Conservation (phyloP, 2,329 filamentous ascomycete genomes). For the Aspergillus vadensis region DNA sequence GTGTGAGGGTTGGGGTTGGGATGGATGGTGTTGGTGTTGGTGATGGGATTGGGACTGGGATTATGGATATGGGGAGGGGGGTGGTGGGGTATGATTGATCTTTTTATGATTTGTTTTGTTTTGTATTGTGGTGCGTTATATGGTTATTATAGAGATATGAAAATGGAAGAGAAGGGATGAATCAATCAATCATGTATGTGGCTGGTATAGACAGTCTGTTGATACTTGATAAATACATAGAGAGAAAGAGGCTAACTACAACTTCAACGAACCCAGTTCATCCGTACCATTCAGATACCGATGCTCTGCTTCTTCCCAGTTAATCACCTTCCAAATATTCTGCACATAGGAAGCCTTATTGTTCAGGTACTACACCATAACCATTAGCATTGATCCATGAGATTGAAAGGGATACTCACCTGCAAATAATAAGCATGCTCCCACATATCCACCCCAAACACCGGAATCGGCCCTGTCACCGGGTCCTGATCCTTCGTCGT, state of each 20-base stretch:
- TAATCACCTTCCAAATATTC: conserved; percentile 88
- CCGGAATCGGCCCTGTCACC: conserved; percentile 72
- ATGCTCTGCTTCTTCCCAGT: conserved; percentile 84
- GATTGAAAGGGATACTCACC: conserved; percentile 44
- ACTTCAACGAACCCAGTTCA: conserved; percentile 27
- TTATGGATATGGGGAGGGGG: conserved; percentile 30
- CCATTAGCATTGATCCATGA: not conserved
- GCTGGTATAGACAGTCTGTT: not conserved
- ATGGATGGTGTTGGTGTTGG: conserved; percentile 8
- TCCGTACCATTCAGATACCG: conserved; percentile 51
- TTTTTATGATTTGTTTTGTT: not conserved
- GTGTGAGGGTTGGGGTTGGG: conserved; percentile 32
- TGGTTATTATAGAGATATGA: not conserved
- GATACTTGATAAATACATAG: too few species aligned
- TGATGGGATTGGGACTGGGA: conserved; percentile 11
- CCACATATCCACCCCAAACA: conserved; percentile 89
- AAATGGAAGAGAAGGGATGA: too few species aligned
- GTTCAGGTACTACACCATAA: conserved; percentile 72
- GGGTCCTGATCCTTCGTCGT: conserved; percentile 89
- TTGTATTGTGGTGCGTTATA: too few species aligned
- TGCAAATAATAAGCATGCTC: conserved; percentile 91
- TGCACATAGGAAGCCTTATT: conserved; percentile 90
- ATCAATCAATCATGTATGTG: too few species aligned
- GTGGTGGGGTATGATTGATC: conserved; percentile 39
- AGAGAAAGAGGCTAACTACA: conserved; percentile 13